Evolutionary conservation across 495 filamentous ascomycete species (phyloP).

Genomic region (Aspergillus ellipticus): DNA sequence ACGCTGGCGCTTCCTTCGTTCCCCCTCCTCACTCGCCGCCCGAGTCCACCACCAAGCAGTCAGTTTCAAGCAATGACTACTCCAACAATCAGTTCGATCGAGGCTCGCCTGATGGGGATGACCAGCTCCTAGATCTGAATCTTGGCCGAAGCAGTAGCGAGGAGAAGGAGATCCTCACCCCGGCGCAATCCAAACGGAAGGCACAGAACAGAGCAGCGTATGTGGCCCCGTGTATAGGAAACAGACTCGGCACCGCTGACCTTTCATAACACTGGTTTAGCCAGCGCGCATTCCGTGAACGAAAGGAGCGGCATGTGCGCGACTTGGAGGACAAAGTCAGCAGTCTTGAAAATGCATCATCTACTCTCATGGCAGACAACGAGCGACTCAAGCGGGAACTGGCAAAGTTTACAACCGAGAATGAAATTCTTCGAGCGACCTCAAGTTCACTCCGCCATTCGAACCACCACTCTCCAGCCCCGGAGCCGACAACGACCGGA

Average conservation of each 20-base stretch:
- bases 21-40: slow-evolving; percentile 44
- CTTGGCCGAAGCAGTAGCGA: slow-evolving; percentile 50
- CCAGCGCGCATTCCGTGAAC: slow-evolving; percentile 94
- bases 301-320: slow-evolving; percentile 90
- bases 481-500: slow-evolving; percentile 47
- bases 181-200: slow-evolving; percentile 82
- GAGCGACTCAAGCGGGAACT: slow-evolving; percentile 80
- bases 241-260: slow-evolving; percentile 1
- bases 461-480: slow-evolving; percentile 23
- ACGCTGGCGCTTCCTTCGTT: slow-evolving; percentile 21
- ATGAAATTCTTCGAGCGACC: slow-evolving; percentile 88
- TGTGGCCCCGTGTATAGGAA: slow-evolving; percentile 30
- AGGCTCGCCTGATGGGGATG: slow-evolving; percentile 32
- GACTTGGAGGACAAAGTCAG: slow-evolving; percentile 86
- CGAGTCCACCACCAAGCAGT: slow-evolving; percentile 40
- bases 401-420: slow-evolving; percentile 78
- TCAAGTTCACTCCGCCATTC: slow-evolving; percentile 30
- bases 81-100: slow-evolving; percentile 19
- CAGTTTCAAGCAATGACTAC: slow-evolving; percentile 32
- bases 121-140: slow-evolving; percentile 21
- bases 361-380: slow-evolving; percentile 63
- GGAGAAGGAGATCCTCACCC: slow-evolving; percentile 67
- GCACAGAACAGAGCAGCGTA: slow-evolving; percentile 97
- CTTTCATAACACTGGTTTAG: slow-evolving; percentile 37
- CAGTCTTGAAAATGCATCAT: slow-evolving; percentile 59